Base-by-base conservation (phyloP, 73 alveolate genomes). In the Uronychia setigera region DNA sequence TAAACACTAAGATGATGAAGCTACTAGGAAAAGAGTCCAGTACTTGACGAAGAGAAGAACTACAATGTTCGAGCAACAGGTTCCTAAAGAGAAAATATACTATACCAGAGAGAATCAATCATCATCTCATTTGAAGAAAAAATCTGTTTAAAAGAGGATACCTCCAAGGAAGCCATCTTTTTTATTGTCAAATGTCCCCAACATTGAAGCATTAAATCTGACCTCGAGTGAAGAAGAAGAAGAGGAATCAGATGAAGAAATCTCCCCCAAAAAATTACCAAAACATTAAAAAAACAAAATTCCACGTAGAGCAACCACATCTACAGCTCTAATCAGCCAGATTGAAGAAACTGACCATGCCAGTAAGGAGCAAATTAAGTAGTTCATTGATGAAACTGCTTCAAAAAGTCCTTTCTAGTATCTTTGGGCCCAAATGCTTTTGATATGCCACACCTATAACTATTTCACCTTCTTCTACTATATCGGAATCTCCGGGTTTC, bases 401-500 rank as follows among this genome's bases (percentile, higher is more conserved):
- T 46, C 67, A 46, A 46, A 46, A 46, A 46, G 67, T 19, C 67
- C 67, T 19, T 89, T 89, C 35, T 84, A 85, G 29, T 28, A 30
- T 29, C 29, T 78, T 25, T 90, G 96, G 96, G 88, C 76, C 27
- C 1, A 35, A 29, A 26, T 74, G 28, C 78, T 90, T 5, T 35
- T 80, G 19, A 27, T 86, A 0, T 58, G 87, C 30, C 81, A 76
- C 82, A 81, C 87, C 0, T 92, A 89, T 86, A 84, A 92, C 83
- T 57, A 76, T 60, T n/a, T 89, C 32, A 82, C 97, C 1, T 76
- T 81, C 84, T 92, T 81, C 76, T 92, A 92, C 74, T 92, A 58
- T 74, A 35, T 89, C 11, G 97, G 95, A 1, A 27, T 90, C 26
- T 58, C 89, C 29, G 95, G 93, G 29, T 92, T 92, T 76, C 97